Evolutionary conservation across 208 protist species (phyloP), one percentile per base, ranked within the genome.

Genomic region (Trichomonas tenax): DNA sequence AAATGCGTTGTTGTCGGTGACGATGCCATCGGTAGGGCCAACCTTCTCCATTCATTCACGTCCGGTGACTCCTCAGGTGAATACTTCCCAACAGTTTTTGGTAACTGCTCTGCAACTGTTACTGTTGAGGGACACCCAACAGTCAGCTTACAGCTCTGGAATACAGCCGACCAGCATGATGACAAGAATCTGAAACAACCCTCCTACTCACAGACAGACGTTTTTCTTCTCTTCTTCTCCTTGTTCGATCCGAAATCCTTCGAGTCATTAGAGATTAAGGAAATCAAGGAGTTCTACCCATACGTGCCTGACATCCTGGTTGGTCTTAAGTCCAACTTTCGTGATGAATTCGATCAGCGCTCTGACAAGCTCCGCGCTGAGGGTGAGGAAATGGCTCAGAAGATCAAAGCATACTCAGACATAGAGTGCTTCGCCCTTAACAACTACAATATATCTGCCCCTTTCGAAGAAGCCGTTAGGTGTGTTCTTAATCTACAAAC

Each of bases 101-200:
- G 98, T 86, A 98, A 98, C 96, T 98, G 98, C 96, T 96, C 96
- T 38, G 97, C 98, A 9, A 98, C 98, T 36, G 96, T 98, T 17
- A 97, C 98, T 96, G 95, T 96, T 41, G 96, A 58, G 40, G 82
- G 31, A 36, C 58, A 63, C n/a, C n/a, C 81, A 15, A 0, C 46
- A 38, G 36, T 89, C 40, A 89, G 48, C 40, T 31, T 89, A 9
- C 82, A 89, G 36, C 40, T 89, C 17, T 89, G 82, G 82, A 40
- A 89, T 89, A 89, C 82, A 89, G 82, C 82, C 21, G 82, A 34
- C 34, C 81, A 84, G 34, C n/a, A 84, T 41, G 81, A 84, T 15
- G 36, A 84, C 34, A 84, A 84, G 82, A 89, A 89, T 6, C 82
- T 89, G 26, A 0, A 40, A 3, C 82, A 34, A 48, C 82, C 48